These are phyloP conservation scores for Yamadazyma tumulicola DNA, from an alignment of 805 yeast species.

Conservation along the genomic window DNA sequence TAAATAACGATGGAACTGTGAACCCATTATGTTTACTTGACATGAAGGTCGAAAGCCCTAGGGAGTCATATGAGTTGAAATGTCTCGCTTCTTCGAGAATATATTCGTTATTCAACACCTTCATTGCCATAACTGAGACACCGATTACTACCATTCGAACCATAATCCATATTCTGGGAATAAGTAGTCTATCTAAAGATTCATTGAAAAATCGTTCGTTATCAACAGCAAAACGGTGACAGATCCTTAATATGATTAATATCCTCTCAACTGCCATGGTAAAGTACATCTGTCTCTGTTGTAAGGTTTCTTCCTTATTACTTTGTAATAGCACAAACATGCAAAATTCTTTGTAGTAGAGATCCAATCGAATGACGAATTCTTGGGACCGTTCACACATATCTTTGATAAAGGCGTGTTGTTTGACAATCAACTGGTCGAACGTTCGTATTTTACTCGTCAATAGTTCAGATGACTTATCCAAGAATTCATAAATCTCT, in stretches of 20 bases:
- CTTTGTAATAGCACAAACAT: not conserved
- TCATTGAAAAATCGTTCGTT: not conserved
- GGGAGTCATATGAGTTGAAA: not conserved
- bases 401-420: not conserved
- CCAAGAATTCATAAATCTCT: not conserved
- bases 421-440: not conserved
- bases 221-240: not conserved
- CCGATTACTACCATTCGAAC: not conserved
- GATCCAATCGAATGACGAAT: constrained; percentile 4
- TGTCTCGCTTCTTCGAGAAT: no score
- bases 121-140: not conserved
- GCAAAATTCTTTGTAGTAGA: constrained; percentile 1
- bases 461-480: not conserved
- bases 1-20: no score
- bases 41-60: no score
- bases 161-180: not conserved
- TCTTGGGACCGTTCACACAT: constrained; percentile 2
- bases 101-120: not conserved
- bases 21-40: not conserved
- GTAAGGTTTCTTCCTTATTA: not conserved
- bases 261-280: not conserved
- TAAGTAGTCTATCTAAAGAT: not conserved
- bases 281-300: not conserved
- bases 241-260: not conserved
- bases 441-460: not conserved